Percentiles rank a stretch among this genome's conserved stretches.
Conservation (phyloP, 495 filamentous ascomycete species). For the Hypoxylon fuscum region DNA sequence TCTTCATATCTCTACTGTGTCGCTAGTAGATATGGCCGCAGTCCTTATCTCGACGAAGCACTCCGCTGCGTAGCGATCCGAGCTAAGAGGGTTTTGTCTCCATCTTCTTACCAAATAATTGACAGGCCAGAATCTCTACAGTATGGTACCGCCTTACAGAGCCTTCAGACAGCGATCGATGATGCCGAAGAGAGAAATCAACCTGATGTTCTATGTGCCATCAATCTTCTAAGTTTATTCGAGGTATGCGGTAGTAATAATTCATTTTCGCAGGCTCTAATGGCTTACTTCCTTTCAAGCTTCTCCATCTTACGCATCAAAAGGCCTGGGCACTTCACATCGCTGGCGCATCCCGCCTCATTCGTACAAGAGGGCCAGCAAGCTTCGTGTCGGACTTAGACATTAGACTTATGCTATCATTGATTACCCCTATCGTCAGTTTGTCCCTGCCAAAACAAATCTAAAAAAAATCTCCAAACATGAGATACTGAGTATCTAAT, state of each 20-base stretch:
- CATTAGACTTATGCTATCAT: not conserved
- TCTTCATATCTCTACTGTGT: constrained; percentile 11
- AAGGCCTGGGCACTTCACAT: constrained; percentile 5
- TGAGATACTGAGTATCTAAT: not conserved
- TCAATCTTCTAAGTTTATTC: constrained; percentile 2
- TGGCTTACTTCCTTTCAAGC: constrained; percentile 1
- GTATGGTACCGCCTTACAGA: not conserved
- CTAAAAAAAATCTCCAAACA: no score
- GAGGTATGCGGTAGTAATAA: not conserved
- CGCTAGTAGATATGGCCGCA: constrained; percentile 7
- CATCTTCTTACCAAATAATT: not conserved
- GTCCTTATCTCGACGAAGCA: constrained; percentile 4
- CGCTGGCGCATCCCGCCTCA: constrained; percentile 3
- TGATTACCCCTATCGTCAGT: not conserved
- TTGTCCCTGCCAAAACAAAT: no score
- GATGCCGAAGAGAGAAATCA: not conserved
- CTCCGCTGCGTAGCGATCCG: constrained; percentile 13
- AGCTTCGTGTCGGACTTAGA: not conserved
- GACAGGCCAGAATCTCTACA: constrained; percentile 6
- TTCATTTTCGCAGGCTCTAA: not conserved
- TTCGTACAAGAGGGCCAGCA: constrained; percentile 2
- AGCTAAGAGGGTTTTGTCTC: constrained; percentile 5
- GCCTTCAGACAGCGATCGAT: not conserved
- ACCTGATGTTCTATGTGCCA: not conserved
- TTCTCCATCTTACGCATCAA: constrained; percentile 1